phyloP scores from a whole-genome alignment of 345 rosid species.

The Eucalyptus microcorys region DNA sequence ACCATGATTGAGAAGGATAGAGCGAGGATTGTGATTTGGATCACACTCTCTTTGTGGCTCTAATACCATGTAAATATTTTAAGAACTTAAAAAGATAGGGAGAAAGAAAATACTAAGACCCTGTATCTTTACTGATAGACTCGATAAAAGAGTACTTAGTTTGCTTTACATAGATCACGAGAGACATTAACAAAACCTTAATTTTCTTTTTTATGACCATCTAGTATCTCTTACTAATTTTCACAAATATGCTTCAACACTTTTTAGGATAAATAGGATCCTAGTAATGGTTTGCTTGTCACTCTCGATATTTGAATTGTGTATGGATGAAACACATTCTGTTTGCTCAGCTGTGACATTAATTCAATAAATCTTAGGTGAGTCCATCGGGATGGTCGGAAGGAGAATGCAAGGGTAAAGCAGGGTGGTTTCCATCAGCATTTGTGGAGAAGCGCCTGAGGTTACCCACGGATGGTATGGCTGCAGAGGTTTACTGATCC shows the following conservation, averaged over 20 bases:
- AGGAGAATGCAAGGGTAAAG: constrained; percentile 91
- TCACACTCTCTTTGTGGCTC: neutral
- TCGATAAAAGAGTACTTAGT: neutral
- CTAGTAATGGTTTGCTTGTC: neutral
- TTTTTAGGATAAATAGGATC: neutral
- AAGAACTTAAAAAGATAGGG: neutral
- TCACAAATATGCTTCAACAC: neutral
- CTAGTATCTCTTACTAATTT: neutral
- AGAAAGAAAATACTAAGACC: neutral
- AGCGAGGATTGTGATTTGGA: neutral
- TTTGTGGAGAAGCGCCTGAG: constrained; percentile 85
- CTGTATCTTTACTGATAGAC: neutral
- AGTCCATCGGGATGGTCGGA: constrained; percentile 86
- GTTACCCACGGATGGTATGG: constrained; percentile 40
- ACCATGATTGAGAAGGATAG: neutral
- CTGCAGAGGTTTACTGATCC: constrained; percentile 28
- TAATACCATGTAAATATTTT: neutral
- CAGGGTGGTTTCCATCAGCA: constrained; percentile 94
- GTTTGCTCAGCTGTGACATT: neutral
- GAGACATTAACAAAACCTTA: neutral
- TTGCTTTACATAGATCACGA: neutral
- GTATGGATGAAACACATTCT: neutral
- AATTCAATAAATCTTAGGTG: constrained; percentile 27
- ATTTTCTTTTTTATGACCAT: neutral
- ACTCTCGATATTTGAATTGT: neutral